These are phyloP conservation scores for Solanum hybrid DNA, from an alignment of 305 asterid species.

Conservation along the genomic window DNA sequence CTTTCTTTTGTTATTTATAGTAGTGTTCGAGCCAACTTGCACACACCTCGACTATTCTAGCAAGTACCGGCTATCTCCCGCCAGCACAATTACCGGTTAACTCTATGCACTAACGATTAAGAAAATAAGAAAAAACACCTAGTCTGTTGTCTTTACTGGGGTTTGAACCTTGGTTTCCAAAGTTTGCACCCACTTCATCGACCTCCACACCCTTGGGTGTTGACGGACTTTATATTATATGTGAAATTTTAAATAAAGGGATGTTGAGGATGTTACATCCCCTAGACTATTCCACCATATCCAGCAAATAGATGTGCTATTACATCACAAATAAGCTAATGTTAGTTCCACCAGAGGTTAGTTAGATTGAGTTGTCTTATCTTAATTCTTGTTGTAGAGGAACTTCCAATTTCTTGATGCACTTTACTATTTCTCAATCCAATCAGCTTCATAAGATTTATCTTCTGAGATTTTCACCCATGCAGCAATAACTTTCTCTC, in stretches of 20 bases:
- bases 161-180: not conserved
- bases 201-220: not conserved
- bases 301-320: not conserved
- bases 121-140: not conserved
- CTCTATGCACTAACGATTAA: not conserved
- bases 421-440: not conserved
- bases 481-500: not conserved
- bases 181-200: not conserved
- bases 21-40: not conserved
- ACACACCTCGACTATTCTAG: not conserved
- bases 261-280: not conserved
- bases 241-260: not conserved
- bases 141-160: not conserved
- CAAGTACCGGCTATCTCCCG: not conserved
- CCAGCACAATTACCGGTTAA: not conserved
- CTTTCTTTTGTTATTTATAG: not conserved
- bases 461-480: not conserved
- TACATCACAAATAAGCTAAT: not conserved
- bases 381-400: not conserved
- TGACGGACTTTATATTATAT: not conserved
- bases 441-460: not conserved
- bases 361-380: not conserved
- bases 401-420: not conserved
- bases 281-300: not conserved
- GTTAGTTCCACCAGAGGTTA: not conserved